phyloP scores from a whole-genome alignment of 2,329 filamentous ascomycete species.

The Botrytis deweyae region DNA sequence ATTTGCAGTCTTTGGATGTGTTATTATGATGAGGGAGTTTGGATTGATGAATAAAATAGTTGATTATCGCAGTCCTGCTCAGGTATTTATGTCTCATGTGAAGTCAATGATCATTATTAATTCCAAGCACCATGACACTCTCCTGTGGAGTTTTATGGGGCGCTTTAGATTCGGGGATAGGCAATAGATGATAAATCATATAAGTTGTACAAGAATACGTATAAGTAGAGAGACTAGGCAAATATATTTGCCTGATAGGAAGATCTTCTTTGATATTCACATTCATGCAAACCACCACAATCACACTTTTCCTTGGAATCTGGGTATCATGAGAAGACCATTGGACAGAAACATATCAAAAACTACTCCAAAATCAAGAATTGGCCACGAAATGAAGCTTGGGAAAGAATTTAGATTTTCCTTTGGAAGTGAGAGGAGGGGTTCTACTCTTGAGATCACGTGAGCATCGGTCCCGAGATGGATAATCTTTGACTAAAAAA shows the following conservation, averaged over 20 bases:
- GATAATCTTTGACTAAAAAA: neutral
- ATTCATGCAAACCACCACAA: neutral
- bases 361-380: neutral
- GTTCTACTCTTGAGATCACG: neutral
- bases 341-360: neutral
- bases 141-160: neutral
- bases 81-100: neutral
- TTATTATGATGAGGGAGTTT: neutral
- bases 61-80: neutral
- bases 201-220: neutral
- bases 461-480: neutral
- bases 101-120: neutral
- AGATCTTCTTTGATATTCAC: neutral
- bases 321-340: rapidly evolving
- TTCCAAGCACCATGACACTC: neutral
- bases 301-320: no score
- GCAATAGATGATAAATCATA: neutral
- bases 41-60: neutral
- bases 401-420: neutral
- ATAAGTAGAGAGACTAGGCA: neutral
- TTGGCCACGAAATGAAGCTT: neutral
- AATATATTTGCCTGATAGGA: neutral
- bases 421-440: neutral
- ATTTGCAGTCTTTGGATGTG: rapidly evolving
- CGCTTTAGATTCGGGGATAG: neutral